Evolutionary conservation across 768 basidiomycete species (phyloP).

Genomic region (Gloeophyllum trabeum): DNA sequence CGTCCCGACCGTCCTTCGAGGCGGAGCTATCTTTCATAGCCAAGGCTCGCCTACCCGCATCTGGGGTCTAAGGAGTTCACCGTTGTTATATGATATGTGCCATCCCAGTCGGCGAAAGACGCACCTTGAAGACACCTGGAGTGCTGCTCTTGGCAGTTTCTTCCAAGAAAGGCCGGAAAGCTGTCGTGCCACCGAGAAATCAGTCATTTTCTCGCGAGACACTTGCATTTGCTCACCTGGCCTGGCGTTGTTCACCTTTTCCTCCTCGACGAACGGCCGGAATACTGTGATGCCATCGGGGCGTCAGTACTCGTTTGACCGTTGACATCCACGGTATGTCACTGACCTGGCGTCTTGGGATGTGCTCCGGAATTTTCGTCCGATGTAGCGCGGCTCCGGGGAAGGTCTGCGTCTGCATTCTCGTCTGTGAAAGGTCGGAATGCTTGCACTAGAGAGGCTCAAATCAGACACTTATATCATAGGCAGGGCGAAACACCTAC

Average conservation of each 20-base stretch:
- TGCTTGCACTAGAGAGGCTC: too few species aligned
- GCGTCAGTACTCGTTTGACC: neutral
- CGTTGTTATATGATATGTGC: too few species aligned
- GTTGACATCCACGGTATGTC: conserved; percentile 3
- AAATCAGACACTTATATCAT: conserved; percentile 1
- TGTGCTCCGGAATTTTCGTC: conserved; percentile 17
- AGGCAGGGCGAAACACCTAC: conserved; percentile 13
- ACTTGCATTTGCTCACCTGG: neutral
- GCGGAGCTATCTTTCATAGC: conserved; percentile 34
- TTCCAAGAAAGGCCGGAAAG: neutral
- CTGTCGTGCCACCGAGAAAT: neutral
- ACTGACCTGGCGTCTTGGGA: conserved; percentile 24
- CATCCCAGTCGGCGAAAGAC: too few species aligned
- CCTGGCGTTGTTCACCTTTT: neutral
- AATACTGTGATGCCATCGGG: neutral
- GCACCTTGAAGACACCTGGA: conserved; percentile 4
- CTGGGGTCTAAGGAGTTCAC: too few species aligned
- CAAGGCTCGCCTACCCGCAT: conserved; percentile 28
- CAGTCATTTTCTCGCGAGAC: neutral
- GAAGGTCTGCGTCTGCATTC: conserved; percentile 27
- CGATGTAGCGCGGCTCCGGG: too few species aligned
- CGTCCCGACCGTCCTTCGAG: conserved; percentile 8
- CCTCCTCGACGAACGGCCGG: neutral
- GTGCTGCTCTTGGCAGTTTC: neutral
- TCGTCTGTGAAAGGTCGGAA: conserved; percentile 69